Conservation (phyloP, 805 yeast species). For the Naumovozyma dairenensis region DNA sequence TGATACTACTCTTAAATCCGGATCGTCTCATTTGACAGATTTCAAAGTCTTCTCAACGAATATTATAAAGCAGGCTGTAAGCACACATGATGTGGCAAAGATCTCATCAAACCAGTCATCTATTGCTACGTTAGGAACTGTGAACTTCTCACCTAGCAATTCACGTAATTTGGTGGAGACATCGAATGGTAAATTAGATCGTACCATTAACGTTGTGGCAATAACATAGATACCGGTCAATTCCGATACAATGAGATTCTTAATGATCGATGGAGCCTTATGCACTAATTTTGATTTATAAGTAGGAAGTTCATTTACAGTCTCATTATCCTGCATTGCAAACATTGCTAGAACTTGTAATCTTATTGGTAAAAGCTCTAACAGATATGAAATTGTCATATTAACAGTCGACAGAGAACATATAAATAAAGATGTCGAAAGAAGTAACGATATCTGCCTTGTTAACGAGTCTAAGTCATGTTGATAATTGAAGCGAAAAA, state of each 20-base stretch:
- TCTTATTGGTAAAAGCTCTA: constrained; percentile 30
- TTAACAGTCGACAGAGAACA: constrained; percentile 58
- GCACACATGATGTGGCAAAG: constrained; percentile 26
- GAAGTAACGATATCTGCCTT: constrained; percentile 35
- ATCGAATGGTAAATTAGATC: constrained; percentile 31
- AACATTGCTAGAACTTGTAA: constrained; percentile 25
- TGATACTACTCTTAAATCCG: too few species aligned
- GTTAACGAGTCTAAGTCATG: constrained; percentile 30
- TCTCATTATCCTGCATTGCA: constrained; percentile 16
- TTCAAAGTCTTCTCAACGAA: constrained; percentile 23
- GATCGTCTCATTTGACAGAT: too few species aligned
- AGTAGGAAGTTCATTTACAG: constrained; percentile 13
- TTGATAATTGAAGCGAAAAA: constrained; percentile 25
- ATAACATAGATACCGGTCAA: constrained; percentile 32
- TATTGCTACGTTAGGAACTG: constrained; percentile 23
- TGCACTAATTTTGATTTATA: constrained; percentile 3
- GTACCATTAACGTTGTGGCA: constrained; percentile 32
- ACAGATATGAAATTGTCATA: constrained; percentile 47
- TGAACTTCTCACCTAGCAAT: constrained; percentile 25
- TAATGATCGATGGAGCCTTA: constrained; percentile 30
- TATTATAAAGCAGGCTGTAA: constrained; percentile 23
- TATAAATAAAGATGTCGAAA: constrained; percentile 50
- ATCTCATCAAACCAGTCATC: constrained; percentile 36
- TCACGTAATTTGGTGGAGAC: constrained; percentile 27
- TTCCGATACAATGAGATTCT: constrained; percentile 32